A percentile compares a stretch with the other conserved stretches of the same genome.
These are phyloP conservation scores for Paramecium tetraurelia DNA, from an alignment of 73 alveolate genomes.

Conservation along the genomic window DNA sequence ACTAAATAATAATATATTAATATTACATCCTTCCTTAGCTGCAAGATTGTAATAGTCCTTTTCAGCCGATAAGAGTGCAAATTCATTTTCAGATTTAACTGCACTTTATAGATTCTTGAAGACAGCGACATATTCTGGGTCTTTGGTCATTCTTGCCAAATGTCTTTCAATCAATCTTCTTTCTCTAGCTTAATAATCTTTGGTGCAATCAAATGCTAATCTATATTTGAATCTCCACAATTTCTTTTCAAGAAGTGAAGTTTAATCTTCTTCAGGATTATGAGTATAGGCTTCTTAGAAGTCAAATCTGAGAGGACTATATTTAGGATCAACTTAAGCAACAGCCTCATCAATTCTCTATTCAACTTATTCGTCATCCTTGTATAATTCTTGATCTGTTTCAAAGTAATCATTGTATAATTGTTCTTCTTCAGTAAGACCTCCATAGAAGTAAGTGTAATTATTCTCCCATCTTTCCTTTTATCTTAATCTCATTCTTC, in stretches of 20 bases:
- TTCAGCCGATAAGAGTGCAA: conserved; percentile 51
- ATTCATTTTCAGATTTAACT: not conserved
- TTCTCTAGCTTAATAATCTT: conserved; percentile 66
- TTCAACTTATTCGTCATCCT: conserved; percentile 75
- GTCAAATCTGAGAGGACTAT: conserved; percentile 65
- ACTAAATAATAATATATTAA: conserved; percentile 48
- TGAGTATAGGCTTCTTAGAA: conserved; percentile 72
- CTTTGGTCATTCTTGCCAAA: conserved; percentile 69
- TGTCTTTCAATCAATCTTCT: conserved; percentile 79
- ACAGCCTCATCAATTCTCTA: conserved; percentile 65
- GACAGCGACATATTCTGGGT: conserved; percentile 57
- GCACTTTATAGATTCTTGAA: not conserved
- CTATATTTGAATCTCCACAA: conserved; percentile 83
- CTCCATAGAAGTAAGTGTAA: conserved; percentile 80
- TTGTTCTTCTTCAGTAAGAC: conserved; percentile 84
- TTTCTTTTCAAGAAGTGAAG: conserved; percentile 75
- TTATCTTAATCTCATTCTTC: conserved; percentile 82
- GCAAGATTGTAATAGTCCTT: conserved; percentile 59
- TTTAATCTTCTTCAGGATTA: conserved; percentile 72
- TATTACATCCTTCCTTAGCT: conserved; percentile 49
- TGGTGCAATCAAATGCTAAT: conserved; percentile 70
- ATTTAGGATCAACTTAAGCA: conserved; percentile 68
- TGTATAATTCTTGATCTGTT: conserved; percentile 77
- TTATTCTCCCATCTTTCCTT: conserved; percentile 79
- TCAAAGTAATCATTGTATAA: conserved; percentile 81